Evolutionary conservation across 139 green algal species (phyloP).

Genomic region (Astrephomene gubernaculifera): DNA sequence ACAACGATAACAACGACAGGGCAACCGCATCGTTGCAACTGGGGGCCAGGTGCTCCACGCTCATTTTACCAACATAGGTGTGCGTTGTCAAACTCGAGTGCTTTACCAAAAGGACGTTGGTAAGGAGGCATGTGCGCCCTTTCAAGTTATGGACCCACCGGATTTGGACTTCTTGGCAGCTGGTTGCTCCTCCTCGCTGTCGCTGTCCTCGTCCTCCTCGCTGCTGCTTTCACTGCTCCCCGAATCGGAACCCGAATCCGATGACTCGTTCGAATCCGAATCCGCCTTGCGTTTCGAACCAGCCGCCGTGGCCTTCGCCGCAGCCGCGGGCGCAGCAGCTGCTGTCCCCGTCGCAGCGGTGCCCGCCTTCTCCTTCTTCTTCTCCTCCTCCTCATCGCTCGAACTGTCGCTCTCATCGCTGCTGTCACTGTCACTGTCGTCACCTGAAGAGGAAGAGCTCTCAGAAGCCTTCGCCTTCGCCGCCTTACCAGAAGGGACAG

Average conservation of each 20-base stretch:
- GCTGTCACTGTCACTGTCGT: not conserved
- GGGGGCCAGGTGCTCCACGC: no score
- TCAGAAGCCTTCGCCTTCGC: not conserved
- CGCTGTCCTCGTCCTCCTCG: not conserved
- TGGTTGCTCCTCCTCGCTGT: not conserved
- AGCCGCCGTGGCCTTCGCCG: not conserved
- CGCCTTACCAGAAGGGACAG: not conserved
- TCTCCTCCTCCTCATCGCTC: not conserved
- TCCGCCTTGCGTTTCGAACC: not conserved
- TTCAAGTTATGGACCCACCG: no score
- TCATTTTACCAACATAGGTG: no score
- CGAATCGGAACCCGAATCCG: not conserved
- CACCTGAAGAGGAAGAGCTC: not conserved
- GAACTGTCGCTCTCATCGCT: not conserved
- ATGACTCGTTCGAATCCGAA: not conserved
- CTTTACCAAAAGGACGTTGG: no score
- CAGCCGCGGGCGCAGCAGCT: not conserved
- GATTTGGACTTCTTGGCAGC: slow-evolving; percentile 3
- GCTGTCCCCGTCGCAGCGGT: not conserved
- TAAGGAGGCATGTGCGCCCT: no score
- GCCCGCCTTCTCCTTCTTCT: no score
- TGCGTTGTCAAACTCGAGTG: no score
- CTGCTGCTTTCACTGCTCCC: not conserved
- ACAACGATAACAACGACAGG: no score
- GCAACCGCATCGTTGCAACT: no score